Base-by-base conservation (phyloP, 768 basidiomycete species). In the Suillus lakei region DNA sequence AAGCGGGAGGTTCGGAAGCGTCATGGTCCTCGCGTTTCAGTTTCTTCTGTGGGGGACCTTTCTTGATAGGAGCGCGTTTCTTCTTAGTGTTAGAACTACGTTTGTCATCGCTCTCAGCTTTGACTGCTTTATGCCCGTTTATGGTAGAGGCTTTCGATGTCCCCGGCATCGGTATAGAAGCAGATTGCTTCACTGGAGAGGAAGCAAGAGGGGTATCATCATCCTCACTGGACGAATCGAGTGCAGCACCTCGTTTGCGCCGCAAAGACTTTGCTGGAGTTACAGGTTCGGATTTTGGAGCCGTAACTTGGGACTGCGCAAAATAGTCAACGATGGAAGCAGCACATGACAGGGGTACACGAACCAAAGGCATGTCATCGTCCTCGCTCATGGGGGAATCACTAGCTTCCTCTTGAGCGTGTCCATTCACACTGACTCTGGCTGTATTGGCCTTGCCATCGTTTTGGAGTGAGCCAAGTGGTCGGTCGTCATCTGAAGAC, bases 361-460 rank as follows among this genome's bases (percentile, higher is more conserved):
- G 69, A 76, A 93, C 92, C 74, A 92, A 80, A 53, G 91, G 91
- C 76, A 87, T 76, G 70, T 92, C 89, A 54, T 89, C 88, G 60
- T 87, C 90, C 65, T 91, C 90, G 67, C 89, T 91, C 84, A 89
- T 85, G 30, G 83, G 80, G 60, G 79, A 80, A 71, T 79, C 78
- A 16, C 74, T 77, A 63, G 80, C 77, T 64, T 80, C 77, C 28
- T 76, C 76, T 30, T 80, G 79, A 64, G 64, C 65, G 71, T 77
- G 74, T 66, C 78, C 78, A 71, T 81, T 81, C 56, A 81, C 80
- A 68, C 87, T 86, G 65, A 80, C 79, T 41, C 58, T 28, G 67
- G 75, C 75, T 74, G 75, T 77, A 69, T 78, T 74, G 70, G 81
- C 80, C 62, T 84, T 88, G 46, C 78, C 71, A 66, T 75, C 74